Conservation (phyloP, 768 basidiomycete genomes). For the Suillus decipiens region DNA sequence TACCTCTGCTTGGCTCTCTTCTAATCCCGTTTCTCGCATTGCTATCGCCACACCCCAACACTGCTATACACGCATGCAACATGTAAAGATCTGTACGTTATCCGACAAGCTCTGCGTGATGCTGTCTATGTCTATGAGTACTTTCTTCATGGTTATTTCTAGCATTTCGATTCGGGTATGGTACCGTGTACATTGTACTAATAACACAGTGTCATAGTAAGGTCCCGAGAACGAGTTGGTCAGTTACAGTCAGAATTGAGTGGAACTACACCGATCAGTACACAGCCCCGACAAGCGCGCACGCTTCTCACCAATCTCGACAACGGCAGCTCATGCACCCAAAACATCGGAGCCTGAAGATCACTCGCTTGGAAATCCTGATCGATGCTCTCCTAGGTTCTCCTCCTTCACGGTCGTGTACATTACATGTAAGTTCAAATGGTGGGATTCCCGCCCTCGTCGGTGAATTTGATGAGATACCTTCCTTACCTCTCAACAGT, state of each 20-base stretch:
- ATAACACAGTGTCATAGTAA: conserved; percentile 7
- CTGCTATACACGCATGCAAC: background rate
- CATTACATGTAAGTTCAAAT: conserved; percentile 97
- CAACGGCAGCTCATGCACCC: conserved; percentile 87
- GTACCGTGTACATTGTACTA: conserved; percentile 4
- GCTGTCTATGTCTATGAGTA: background rate
- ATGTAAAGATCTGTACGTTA: conserved; percentile 5
- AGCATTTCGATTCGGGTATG: background rate
- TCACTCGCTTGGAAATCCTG: conserved; percentile 83
- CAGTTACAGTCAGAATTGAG: background rate
- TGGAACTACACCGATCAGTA: conserved; percentile 1
- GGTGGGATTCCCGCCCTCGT: conserved; percentile 93
- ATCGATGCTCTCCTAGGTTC: conserved; percentile 47
- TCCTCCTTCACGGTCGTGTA: conserved; percentile 77
- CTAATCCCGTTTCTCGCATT: conserved; percentile 1
- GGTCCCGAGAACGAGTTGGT: background rate
- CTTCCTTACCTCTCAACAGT: conserved; percentile 98
- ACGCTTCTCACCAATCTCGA: conserved; percentile 75
- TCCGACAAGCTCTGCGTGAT: background rate
- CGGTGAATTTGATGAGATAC: conserved; percentile 99
- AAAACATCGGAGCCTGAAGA: conserved; percentile 95
- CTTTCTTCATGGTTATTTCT: background rate
- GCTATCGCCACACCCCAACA: background rate
- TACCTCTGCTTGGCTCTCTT: background rate
- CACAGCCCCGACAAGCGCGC: background rate